Evolutionary conservation across 345 rosid species (phyloP).

Genomic region (Leavenworthia alabamica): DNA sequence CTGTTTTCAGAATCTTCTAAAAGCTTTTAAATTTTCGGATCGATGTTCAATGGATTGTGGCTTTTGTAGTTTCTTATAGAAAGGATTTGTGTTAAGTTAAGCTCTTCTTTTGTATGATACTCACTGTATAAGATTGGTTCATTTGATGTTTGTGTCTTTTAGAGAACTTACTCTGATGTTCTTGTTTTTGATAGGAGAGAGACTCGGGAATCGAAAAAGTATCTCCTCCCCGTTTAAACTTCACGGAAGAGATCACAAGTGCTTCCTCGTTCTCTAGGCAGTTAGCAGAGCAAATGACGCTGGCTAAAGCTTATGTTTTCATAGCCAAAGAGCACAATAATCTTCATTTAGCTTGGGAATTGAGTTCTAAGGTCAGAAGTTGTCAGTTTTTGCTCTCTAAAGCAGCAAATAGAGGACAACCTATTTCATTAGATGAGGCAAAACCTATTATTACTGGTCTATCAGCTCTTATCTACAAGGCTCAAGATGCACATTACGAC

Average conservation of each 20-base stretch:
- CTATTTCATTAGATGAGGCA: constrained; percentile 66
- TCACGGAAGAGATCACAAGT: constrained; percentile 66
- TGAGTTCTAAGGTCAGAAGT: constrained; percentile 72
- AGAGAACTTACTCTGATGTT: constrained; percentile 16
- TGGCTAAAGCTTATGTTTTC: constrained; percentile 91
- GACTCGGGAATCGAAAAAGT: constrained; percentile 35
- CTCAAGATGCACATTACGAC: constrained; percentile 91
- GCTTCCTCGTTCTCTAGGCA: constrained; percentile 76
- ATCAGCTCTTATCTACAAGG: constrained; percentile 71
- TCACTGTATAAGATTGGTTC: too few species aligned
- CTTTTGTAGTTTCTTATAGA: too few species aligned
- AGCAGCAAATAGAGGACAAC: constrained; percentile 81
- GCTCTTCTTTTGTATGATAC: too few species aligned
- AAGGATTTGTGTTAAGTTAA: too few species aligned
- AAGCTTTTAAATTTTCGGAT: too few species aligned
- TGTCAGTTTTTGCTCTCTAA: constrained; percentile 89
- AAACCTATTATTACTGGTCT: constrained; percentile 62
- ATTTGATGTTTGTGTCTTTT: constrained; percentile 7
- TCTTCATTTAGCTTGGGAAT: constrained; percentile 89
- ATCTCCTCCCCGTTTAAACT: constrained; percentile 44
- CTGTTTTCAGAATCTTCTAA: too few species aligned
- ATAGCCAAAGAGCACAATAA: constrained; percentile 94
- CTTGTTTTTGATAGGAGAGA: constrained; percentile 48
- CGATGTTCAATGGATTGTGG: not conserved
- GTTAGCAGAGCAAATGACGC: constrained; percentile 85